Evolutionary conservation across 2,329 filamentous ascomycete species (phyloP), one percentile per base, ranked within the genome.

Genomic region (Talaromyces sp.): DNA sequence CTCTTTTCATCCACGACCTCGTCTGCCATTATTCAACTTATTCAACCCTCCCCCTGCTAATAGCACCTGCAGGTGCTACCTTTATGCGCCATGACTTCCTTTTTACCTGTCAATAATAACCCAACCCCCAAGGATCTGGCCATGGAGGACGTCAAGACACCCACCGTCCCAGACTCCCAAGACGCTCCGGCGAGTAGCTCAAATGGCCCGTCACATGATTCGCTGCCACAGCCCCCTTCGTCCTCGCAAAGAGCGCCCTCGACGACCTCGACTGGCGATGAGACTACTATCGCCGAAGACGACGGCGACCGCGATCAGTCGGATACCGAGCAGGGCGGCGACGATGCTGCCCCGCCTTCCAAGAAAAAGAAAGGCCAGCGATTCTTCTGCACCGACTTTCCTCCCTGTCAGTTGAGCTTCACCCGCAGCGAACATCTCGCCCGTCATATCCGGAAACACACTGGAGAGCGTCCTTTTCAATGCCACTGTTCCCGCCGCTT

Each of bases 341-440:
- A 56, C 51, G 57, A 60, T 27, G 69, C 71, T 80, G 86, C 50
- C n/a, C 85, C 89, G 65, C 89, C 90, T 8, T 88, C 85, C 58
- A 96, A 96, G 79, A 98, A 97, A 84, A 97, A 96, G 79, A 96
- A 96, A 76, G 92, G 92, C 0, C 92, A 97, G 75, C 87, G 92
- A 53, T 99, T 99, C 76, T 97, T 94, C 76, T 99, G 95, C 78
- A 96, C 90, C 4, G 92, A 96, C 34, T 98, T 92, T 69, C 94
- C 94, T 30, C 93, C 93, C 4, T 99, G 95, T 76, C 93, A 89
- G 70, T 76, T 99, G 62, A 97, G 92, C 76, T 99, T 99, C 73
- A 98, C 95, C 0, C 83, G 95, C 65, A 98, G 94, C 72, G 95
- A 99, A 74, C 95, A 99, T 80, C 77, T 99, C 64, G 94, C 94